Evolutionary conservation across 1,139 yeast species (phyloP), one percentile per base, ranked within the genome.

Genomic region (Cylindricascospora bacillispora): DNA sequence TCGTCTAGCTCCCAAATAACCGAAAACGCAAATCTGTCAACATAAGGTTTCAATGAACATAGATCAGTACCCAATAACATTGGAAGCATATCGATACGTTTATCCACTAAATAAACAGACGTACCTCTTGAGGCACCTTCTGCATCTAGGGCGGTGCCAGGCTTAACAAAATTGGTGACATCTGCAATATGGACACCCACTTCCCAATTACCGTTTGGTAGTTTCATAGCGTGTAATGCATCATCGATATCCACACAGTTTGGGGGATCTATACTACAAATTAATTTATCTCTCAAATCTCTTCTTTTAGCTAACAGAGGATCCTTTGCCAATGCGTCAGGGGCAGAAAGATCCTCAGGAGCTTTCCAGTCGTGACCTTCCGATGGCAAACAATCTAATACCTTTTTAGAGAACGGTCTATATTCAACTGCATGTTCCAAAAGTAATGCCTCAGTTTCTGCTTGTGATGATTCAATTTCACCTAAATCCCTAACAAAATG

Each of bases 161-260:
- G 78, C 55, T 85, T 83, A 28, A 92, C 98, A 48, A 92, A 92
- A 57, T 92, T 93, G 1, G 97, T 83, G 14, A 92, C 99, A 60
- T 92, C 99, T 5, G 99, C 99, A 61, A 92, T 92, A 54, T 92
- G 99, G 20, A 92, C 99, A 49, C 99, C 98, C 30, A 92, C 94
- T 54, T 89, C 94, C 60, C 70, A 85, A 52, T 86, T 83, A 2
- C 98, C 98, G 54, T 92, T 89, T 2, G 94, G 86, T 28, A 92
- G 65, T 33, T 56, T 53, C 41, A 67, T 63, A 0, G 98, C 97
- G 53, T 92, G 98, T 33, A 92, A 63, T 1, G 99, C 98, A 62
- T 92, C 99, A 63, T 92, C 99, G 45, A 92, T 92, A 70, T 92
- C 99, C 42, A 86, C 97, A 73, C 98, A 89, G 26, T 80, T 78